phyloP scores from a whole-genome alignment of 2,329 filamentous ascomycete genomes.

The Aspergillus awamori region DNA sequence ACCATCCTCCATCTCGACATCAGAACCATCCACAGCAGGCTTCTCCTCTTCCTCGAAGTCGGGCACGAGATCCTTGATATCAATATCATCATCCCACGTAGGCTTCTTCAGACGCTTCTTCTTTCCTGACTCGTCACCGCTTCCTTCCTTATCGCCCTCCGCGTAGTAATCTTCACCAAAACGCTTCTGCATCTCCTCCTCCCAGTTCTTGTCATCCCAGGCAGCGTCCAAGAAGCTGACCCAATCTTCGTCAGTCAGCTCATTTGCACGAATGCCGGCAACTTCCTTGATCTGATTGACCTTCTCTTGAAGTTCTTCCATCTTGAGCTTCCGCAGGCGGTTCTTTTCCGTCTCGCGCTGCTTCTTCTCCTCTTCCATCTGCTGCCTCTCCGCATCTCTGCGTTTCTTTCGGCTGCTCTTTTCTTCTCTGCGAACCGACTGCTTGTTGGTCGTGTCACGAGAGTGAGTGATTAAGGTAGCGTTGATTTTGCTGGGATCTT shows the following conservation, averaged over 20 bases:
- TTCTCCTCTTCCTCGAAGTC: slow-evolving; percentile 77
- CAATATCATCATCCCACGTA: slow-evolving; percentile 95
- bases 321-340: slow-evolving; percentile 80
- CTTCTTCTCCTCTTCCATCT: slow-evolving; percentile 76
- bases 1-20: slow-evolving; percentile 52
- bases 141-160: slow-evolving; percentile 60
- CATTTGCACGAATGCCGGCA: slow-evolving; percentile 72
- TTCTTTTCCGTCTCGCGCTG: slow-evolving; percentile 79
- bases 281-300: slow-evolving; percentile 86
- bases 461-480: slow-evolving; percentile 86
- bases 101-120: slow-evolving; percentile 76
- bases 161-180: slow-evolving; percentile 94
- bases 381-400: slow-evolving; percentile 75
- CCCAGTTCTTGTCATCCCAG: slow-evolving; percentile 89
- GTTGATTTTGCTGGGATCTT: slow-evolving; percentile 85
- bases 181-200: slow-evolving; percentile 80
- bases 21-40: slow-evolving; percentile 60
- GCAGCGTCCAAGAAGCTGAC: slow-evolving; percentile 79
- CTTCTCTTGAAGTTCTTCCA: slow-evolving; percentile 87
- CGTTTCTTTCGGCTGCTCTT: slow-evolving; percentile 74
- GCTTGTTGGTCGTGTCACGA: slow-evolving; percentile 77
- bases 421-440: slow-evolving; percentile 84
- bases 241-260: slow-evolving; percentile 77
- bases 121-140: slow-evolving; percentile 51
- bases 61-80: slow-evolving; percentile 88